phyloP scores from a whole-genome alignment of 306 rosid species.

The Vicia faba region DNA sequence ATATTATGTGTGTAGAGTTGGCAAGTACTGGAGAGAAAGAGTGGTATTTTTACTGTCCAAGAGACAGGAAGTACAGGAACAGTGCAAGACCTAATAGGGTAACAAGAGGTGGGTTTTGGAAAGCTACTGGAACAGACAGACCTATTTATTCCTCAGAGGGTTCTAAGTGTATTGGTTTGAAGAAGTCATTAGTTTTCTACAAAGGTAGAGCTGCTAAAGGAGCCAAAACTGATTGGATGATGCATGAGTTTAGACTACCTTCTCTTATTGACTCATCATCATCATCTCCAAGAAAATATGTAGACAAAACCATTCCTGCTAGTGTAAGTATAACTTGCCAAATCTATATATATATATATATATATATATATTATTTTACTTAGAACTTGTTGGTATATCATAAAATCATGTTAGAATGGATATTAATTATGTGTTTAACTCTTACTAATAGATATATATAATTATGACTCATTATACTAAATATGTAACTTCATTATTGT shows the following conservation, averaged over 20 bases:
- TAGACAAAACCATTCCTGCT: slow-evolving; percentile 57
- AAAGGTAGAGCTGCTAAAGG: slow-evolving; percentile 89
- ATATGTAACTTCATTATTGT: no score
- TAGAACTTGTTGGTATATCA: background rate
- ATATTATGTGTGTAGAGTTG: slow-evolving; percentile 54
- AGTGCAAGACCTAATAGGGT: slow-evolving; percentile 90
- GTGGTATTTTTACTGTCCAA: slow-evolving; percentile 91
- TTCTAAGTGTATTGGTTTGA: slow-evolving; percentile 75
- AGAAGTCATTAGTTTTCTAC: slow-evolving; percentile 87
- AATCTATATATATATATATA: background rate
- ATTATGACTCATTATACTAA: no score
- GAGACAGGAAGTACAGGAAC: slow-evolving; percentile 82
- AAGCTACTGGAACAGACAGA: slow-evolving; percentile 87
- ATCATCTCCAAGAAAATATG: slow-evolving; percentile 48
- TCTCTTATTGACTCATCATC: slow-evolving; percentile 52
- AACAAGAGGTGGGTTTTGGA: slow-evolving; percentile 89
- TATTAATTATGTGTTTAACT: background rate
- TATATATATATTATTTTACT: background rate
- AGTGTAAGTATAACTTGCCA: slow-evolving; percentile 42
- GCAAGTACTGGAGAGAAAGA: slow-evolving; percentile 80
- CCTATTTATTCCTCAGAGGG: slow-evolving; percentile 81
- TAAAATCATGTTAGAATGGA: slow-evolving; percentile 1
- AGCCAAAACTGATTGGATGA: slow-evolving; percentile 90
- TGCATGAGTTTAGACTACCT: slow-evolving; percentile 90
- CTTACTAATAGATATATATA: no score